Percentiles rank a stretch among this genome's conserved stretches.
Evolutionary conservation across 2,329 filamentous ascomycete genomes (phyloP).

Genomic region (Talaromyces islandicus): DNA sequence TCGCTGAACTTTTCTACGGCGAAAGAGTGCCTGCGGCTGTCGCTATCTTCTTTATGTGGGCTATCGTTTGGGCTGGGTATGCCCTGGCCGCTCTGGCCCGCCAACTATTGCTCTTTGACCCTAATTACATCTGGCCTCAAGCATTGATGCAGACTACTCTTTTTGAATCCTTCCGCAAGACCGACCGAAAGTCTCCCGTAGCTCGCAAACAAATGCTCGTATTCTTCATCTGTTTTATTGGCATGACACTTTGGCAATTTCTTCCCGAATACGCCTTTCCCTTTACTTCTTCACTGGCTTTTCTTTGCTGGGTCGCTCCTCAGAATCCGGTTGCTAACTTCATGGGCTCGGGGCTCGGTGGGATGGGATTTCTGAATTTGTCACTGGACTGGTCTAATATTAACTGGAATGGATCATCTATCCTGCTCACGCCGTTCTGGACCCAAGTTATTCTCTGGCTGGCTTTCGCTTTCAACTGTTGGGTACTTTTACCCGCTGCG

Average conservation of each 20-base stretch:
- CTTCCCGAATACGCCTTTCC: constrained; percentile 57
- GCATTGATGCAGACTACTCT: constrained; percentile 52
- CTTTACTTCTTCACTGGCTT: constrained; percentile 54
- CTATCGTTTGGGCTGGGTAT: constrained; percentile 54
- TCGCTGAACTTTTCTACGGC: constrained; percentile 54
- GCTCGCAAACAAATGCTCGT: constrained; percentile 51
- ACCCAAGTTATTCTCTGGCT: constrained; percentile 55
- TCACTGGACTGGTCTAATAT: constrained; percentile 58
- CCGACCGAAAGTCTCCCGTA: constrained; percentile 43
- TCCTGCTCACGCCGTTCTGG: constrained; percentile 52
- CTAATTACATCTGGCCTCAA: constrained; percentile 50
- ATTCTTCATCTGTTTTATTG: constrained; percentile 51
- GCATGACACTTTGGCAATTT: constrained; percentile 56
- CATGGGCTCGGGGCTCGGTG: constrained; percentile 55
- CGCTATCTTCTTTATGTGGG: constrained; percentile 56
- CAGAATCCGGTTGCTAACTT: constrained; percentile 55
- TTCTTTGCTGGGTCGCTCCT: constrained; percentile 60
- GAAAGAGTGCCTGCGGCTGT: constrained; percentile 48
- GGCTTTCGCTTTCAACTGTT: constrained; percentile 52
- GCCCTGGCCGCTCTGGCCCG: constrained; percentile 54
- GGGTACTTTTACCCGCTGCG: constrained; percentile 54
- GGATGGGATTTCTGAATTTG: constrained; percentile 57
- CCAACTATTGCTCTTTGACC: constrained; percentile 54
- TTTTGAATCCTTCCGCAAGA: constrained; percentile 49
- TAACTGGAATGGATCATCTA: constrained; percentile 43